Base-by-base conservation (phyloP, 345 rosid genomes). In the Eucalyptus tenuipes region DNA sequence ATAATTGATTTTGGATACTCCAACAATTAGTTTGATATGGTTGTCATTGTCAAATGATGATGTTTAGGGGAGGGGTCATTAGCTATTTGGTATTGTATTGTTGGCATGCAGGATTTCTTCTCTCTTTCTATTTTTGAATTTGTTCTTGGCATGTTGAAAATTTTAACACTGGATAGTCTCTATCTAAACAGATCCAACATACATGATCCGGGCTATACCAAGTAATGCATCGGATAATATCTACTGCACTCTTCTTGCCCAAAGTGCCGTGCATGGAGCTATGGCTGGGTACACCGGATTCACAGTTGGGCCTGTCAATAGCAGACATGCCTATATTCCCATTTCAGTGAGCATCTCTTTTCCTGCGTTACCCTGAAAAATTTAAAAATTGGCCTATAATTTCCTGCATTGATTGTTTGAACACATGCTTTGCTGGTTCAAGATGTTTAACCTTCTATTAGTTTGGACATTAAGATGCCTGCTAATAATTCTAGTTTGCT, bases 241-340 rank as follows among this genome's bases (percentile, higher is more conserved):
- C 42, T 97, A 96, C 92, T 97, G 99, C 95, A 97, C 98, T 88
- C 99, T 96, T 92, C 99, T 96, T 87, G 99, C 99, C 85, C 99
- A 96, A 33, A 94, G 97, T 93, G 97, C 99, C 2, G 97, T 97
- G 89, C 99, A 97, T 92, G 99, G 99, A 90, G 97, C 99, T 92
- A 97, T 97, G 99, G 98, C 98, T 86, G 99, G 99, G 90, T 97
- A 91, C 93, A 94, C 99, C 13, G 99, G 99, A 91, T 97, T 97
- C 94, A 97, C 98, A 3, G 98, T 97, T 47, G 99, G 99, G 87
- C 99, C 97, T 49, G 99, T 97, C 86, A 98, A 95, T 91, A 95
- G 99, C 92, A 95, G 91, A 90, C 99, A 95, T 89, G 98, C 98
- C 68, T 96, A 96, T 90, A 96, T 97, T 87, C 99, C 98, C 79